Evolutionary conservation across 148 eudicot species (phyloP).

Genomic region (Nyssa sinensis): DNA sequence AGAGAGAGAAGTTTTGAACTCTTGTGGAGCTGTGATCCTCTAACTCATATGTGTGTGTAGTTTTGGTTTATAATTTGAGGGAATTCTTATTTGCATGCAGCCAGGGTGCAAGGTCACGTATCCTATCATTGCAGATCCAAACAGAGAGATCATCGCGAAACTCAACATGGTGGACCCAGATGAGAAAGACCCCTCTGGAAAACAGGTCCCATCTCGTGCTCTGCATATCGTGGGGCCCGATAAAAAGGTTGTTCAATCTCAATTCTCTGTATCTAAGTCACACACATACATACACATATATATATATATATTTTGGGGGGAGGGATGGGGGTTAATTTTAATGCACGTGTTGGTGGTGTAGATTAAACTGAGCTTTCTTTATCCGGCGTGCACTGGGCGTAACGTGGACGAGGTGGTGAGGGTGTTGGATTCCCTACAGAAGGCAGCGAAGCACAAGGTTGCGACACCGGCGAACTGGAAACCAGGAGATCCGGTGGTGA

Average conservation of each 20-base stretch:
- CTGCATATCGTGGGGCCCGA: conserved; percentile 82
- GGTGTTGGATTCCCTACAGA: conserved; percentile 70
- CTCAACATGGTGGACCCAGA: conserved; percentile 94
- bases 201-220: conserved; percentile 66
- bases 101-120: conserved; percentile 63
- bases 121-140: conserved; percentile 82
- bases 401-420: conserved; percentile 90
- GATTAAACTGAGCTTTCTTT: conserved; percentile 83
- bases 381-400: conserved; percentile 85
- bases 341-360: conserved; percentile 8
- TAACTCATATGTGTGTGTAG: background rate
- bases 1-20: too few relatives aligned
- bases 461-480: conserved; percentile 93
- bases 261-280: background rate
- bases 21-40: too few relatives aligned
- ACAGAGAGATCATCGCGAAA: conserved; percentile 55
- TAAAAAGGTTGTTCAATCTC: conserved; percentile 37
- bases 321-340: background rate
- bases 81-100: conserved; percentile 14
- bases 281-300: background rate
- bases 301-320: background rate
- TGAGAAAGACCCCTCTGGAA: conserved; percentile 53
- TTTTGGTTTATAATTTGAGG: background rate
- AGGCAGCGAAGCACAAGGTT: conserved; percentile 60
- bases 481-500: conserved; percentile 71